Evolutionary conservation across 2,329 filamentous ascomycete species (phyloP), one percentile per base, ranked within the genome.

Genomic region (Neonectria neomacrospora): DNA sequence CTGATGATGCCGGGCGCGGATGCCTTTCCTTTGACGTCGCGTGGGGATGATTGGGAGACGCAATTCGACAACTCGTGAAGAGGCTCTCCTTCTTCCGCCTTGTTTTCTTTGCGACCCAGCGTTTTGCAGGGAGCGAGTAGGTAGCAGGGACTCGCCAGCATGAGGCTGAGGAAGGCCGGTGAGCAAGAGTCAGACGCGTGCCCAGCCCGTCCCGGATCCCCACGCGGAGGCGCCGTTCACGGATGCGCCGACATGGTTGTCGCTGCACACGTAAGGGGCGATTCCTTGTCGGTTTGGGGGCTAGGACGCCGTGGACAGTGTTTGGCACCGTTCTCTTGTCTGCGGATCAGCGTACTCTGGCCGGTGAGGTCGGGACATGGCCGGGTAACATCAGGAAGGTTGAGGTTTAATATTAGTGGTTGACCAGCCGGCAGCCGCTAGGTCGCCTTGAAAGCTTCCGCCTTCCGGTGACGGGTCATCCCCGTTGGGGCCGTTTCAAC

Each of bases 111-210:
- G 48, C 41, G 48, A 59, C 51, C 22, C n/a, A 54, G 12, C 30
- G 30, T 53, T 8, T 41, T 47, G 41, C 39, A 7, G 51, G 45
- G 42, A 45, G 44, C n/a, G n/a, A n/a, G n/a, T n/a, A n/a, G n/a
- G n/a, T 45, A 45, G 5, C 37, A 32, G 39, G 37, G 30, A 52
- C 18, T 6, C 26, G n/a, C 18, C 18, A 18, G 47, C 28, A 57
- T 42, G 51, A 53, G 48, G 48, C 48, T 59, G 56, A 51, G 45
- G 39, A 44, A 44, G 14, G 54, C 18, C 41, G 47, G 56, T 32
- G 39, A 59, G 48, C 22, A 23, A 53, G 37, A 51, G 48, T 53
- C 30, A 22, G 48, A 53, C 39, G 52, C 16, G 23, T 28, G 11
- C 10, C 14, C 22, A 26, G 23, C 16, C 32, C 32, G n/a, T 20